Evolutionary conservation across 1,284 basidiomycete genomes (phyloP), one percentile per base, ranked within the genome.

Genomic region (Leccinum proximum): DNA sequence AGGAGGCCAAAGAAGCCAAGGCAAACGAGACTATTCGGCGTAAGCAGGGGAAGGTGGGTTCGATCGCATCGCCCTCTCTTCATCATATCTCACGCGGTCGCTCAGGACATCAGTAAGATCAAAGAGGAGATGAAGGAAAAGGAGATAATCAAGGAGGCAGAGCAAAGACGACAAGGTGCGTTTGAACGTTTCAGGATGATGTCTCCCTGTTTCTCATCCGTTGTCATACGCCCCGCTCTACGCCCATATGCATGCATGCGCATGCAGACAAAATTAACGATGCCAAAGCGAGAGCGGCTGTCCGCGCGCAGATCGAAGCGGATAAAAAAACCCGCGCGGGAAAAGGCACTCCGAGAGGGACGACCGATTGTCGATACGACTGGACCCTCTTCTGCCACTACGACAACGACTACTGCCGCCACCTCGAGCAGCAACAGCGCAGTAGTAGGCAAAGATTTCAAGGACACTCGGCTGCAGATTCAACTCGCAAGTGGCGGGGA

Each of bases 231-330:
- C 11, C 26, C 13, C 22, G 16, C 22, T 54, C 63, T 48, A 61
- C 56, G 37, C 30, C 13, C 38, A 11, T 50, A 48, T 38, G 9
- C 53, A 16, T 48, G 45, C 16, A 45, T 13, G 38, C 38, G 38
- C n/a, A 40, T 35, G 38, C 54, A 63, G 94, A 96, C 71, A 97
- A 97, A 79, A 72, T 93, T 50, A 91, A 91, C 62, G 96, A 97
- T 61, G 87, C 87, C 35, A 88, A 87, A 74, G 95, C 94, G 2
- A 87, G 82, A 66, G 93, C 92, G 3, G 91, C 91, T 4, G 82
- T 97, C 71, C 94, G 93, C 74, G 93, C 91, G 1, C 94, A 97
- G 76, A 97, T 98, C 69, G 96, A 97, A 77, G 92, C 90, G 1
- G 96, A 97, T 80, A 97, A 94, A 79, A 85, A 86, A 64, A 88